Evolutionary conservation across 2,329 filamentous ascomycete genomes (phyloP).

Genomic region (Ophiostoma novo-ulmi): DNA sequence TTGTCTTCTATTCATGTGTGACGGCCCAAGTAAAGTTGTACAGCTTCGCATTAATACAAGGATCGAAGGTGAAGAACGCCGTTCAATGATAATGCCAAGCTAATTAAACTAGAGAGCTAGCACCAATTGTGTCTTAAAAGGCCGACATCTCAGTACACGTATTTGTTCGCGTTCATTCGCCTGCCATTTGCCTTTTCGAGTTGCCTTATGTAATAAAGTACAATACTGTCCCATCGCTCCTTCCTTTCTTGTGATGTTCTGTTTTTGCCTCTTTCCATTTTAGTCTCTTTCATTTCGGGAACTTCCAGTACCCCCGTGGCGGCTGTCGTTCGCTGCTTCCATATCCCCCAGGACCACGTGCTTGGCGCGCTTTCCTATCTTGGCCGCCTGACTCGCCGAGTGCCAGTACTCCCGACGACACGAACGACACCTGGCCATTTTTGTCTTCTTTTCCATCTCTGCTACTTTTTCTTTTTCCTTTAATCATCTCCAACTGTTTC

Average conservation of each 20-base stretch:
- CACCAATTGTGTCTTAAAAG: not conserved
- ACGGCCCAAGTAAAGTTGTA: not conserved
- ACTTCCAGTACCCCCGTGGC: not conserved
- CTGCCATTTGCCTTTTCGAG: not conserved
- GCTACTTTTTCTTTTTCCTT: not conserved
- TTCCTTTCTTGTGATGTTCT: not conserved
- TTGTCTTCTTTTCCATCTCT: not conserved
- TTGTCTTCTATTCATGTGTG: not conserved
- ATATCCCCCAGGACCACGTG: not conserved
- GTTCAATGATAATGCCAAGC: conserved; percentile 3
- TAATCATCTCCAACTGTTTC: not conserved
- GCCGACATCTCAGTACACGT: conserved; percentile 2
- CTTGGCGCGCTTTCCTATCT: conserved; percentile 2
- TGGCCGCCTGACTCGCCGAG: conserved; percentile 8
- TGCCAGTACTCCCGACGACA: not conserved
- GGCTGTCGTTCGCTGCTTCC: not conserved
- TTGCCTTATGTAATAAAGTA: not conserved
- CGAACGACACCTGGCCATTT: not conserved
- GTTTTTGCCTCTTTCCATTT: not conserved
- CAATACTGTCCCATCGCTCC: not conserved
- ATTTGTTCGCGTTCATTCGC: not conserved
- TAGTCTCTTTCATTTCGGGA: not conserved
- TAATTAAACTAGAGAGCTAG: not conserved
- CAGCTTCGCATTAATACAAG: not conserved
- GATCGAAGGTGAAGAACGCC: not conserved